Base-by-base conservation (phyloP, 352 stramenopile genomes). In the Globisporangium sylvaticum region DNA sequence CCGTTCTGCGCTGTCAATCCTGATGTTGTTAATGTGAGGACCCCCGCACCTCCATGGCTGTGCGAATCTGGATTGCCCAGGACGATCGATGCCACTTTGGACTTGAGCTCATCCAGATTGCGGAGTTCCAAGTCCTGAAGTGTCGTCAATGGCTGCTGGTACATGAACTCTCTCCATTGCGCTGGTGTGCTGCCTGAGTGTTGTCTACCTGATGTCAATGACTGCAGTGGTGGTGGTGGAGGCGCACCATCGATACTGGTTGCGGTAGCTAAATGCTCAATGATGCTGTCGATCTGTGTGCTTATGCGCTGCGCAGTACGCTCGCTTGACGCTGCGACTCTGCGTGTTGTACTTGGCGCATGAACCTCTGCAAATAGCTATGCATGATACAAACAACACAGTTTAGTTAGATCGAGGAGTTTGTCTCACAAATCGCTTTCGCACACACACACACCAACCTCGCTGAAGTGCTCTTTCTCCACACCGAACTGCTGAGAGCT, bases 101-200 rank as follows among this genome's bases (percentile, higher is more conserved):
- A 54, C 31, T 76, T 72, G 8, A 79, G 25, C 25, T 44, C 50
- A 14, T 74, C 63, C 6, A 81, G 44, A 48, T 74, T 76, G 1
- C 34, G 44, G 27, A 65, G 42, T 32, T 83, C 76, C 29, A 62
- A 53, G 0, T 48, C 57, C 20, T 73, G 56, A 3, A 81, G 31
- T 1, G 42, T 4, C 3, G 55, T 15, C n/a, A 83, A 53, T 4
- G 58, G 39, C 59, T 83, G 71, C 57, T 79, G 76, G 27, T 76
- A 80, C 52, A 83, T 18, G 27, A 76, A 74, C 8, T 74, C 55
- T 18, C 53, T 62, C 64, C 58, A 70, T 53, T 67, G 55, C 1
- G 29, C 3, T 27, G 52, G 25, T 20, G 25, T 20, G 8, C 6
- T 12, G 12, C 18, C 14, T 25, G 9, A 14, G 55, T 31, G 29